A percentile compares a stretch with the other conserved stretches of the same genome.
Conservation (phyloP, 345 rosid species). For the Erucastrum elatum region DNA sequence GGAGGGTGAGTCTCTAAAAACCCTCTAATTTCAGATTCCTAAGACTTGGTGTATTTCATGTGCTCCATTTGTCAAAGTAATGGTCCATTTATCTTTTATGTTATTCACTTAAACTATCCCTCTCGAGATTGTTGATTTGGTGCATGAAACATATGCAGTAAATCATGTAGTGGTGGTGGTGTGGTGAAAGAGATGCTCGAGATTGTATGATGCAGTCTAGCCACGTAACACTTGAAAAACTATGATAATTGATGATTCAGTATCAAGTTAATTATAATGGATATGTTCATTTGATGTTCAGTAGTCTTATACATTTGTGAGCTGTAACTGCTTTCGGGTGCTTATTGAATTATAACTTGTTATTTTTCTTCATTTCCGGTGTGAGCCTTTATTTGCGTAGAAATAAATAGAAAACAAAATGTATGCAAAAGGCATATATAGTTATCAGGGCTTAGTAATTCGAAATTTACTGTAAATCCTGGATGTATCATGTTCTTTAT, state of each 20-base stretch:
- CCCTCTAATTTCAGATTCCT: no score
- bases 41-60: not conserved
- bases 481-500: no score
- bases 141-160: constrained; percentile 2
- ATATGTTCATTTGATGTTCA: no score
- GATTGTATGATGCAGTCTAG: constrained; percentile 3
- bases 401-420: no score
- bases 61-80: constrained; percentile 10
- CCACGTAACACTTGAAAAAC: not conserved
- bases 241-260: not conserved
- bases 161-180: not conserved
- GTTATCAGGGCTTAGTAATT: no score
- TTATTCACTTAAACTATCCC: not conserved
- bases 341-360: not conserved
- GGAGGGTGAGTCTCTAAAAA: no score
- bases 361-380: no score
- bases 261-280: no score
- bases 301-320: not conserved
- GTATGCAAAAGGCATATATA: no score
- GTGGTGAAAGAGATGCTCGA: not conserved
- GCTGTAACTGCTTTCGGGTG: not conserved
- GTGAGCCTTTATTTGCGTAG: no score
- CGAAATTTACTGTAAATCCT: no score
- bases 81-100: constrained; percentile 4
- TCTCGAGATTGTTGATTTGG: not conserved